Percentiles rank a stretch among this genome's conserved stretches.
Evolutionary conservation across 2,329 filamentous ascomycete species (phyloP).

Genomic region (Thermochaetoides dissita): DNA sequence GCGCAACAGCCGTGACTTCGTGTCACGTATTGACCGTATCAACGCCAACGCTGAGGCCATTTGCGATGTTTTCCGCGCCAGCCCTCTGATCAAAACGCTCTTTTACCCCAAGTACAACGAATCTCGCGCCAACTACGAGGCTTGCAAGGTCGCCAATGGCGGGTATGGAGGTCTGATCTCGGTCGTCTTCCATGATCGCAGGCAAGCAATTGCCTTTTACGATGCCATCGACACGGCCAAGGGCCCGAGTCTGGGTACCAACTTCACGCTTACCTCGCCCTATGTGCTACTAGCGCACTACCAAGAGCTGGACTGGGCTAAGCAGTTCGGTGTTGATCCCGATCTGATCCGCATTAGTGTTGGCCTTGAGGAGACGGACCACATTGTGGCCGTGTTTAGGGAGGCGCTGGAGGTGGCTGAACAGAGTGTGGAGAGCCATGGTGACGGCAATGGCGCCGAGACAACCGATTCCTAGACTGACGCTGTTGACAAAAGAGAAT

Average conservation of each 20-base stretch:
- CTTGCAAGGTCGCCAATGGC: conserved; percentile 55
- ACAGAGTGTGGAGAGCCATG: no score
- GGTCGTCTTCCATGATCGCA: conserved; percentile 57
- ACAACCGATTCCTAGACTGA: no score
- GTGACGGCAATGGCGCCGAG: no score
- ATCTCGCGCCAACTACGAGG: conserved; percentile 62
- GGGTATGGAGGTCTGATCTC: conserved; percentile 87
- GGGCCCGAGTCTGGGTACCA: conserved; percentile 87
- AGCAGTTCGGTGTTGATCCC: conserved; percentile 64
- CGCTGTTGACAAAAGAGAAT: no score
- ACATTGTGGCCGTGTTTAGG: conserved; percentile 50
- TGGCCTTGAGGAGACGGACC: conserved; percentile 64
- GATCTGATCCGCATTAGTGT: conserved; percentile 77
- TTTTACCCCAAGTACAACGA: conserved; percentile 76
- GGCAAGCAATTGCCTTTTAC: conserved; percentile 68
- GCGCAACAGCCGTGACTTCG: conserved; percentile 87
- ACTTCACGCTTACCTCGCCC: conserved; percentile 85
- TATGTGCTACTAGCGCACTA: conserved; percentile 91
- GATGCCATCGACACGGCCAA: conserved; percentile 80
- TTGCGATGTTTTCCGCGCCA: conserved; percentile 52
- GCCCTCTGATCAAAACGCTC: conserved; percentile 54
- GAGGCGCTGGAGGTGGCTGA: conserved; percentile 53
- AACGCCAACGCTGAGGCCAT: conserved; percentile 78
- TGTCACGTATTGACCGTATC: conserved; percentile 65
- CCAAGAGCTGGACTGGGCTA: conserved; percentile 80